A percentile compares a stretch with the other conserved stretches of the same genome.
These are phyloP conservation scores for Saussurea involucrata DNA, from an alignment of 129 eudicot genomes.

Conservation along the genomic window DNA sequence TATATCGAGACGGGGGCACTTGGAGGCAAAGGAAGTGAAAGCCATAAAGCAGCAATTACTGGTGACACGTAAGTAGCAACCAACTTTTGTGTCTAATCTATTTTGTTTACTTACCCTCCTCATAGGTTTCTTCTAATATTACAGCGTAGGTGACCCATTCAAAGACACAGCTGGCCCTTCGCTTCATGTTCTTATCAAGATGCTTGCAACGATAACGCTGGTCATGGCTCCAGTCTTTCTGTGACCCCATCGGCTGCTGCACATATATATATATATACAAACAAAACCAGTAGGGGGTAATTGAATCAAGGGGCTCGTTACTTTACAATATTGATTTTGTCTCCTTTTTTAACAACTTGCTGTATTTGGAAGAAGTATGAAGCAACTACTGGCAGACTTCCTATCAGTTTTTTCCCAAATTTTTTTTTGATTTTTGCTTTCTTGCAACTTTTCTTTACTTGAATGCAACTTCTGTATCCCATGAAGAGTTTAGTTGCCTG, in stretches of 20 bases:
- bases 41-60: slow-evolving; percentile 95
- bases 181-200: slow-evolving; percentile 86
- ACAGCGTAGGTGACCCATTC: slow-evolving; percentile 96
- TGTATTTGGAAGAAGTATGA: slow-evolving; percentile 1
- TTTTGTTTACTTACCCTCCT: not conserved
- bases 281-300: not conserved
- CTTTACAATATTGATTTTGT: slow-evolving; percentile 12
- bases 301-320: slow-evolving; percentile 1
- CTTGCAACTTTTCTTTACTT: not conserved
- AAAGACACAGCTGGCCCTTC: slow-evolving; percentile 99
- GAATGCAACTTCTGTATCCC: not conserved
- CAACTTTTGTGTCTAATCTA: not conserved
- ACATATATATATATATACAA: not conserved
- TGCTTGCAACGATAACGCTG: slow-evolving; percentile 93
- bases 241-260: slow-evolving; percentile 29
- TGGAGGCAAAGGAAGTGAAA: slow-evolving; percentile 98
- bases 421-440: not conserved
- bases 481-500: slow-evolving; percentile 7
- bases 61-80: slow-evolving; percentile 89
- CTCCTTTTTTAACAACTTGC: slow-evolving; percentile 14
- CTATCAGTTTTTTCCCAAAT: slow-evolving; percentile 10
- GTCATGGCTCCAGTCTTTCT: slow-evolving; percentile 98
- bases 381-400: slow-evolving; percentile 4
- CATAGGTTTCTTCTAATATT: not conserved
- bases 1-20: slow-evolving; percentile 94